Evolutionary conservation across 139 green algal species (phyloP).

Genomic region (Micractinium sp.): DNA sequence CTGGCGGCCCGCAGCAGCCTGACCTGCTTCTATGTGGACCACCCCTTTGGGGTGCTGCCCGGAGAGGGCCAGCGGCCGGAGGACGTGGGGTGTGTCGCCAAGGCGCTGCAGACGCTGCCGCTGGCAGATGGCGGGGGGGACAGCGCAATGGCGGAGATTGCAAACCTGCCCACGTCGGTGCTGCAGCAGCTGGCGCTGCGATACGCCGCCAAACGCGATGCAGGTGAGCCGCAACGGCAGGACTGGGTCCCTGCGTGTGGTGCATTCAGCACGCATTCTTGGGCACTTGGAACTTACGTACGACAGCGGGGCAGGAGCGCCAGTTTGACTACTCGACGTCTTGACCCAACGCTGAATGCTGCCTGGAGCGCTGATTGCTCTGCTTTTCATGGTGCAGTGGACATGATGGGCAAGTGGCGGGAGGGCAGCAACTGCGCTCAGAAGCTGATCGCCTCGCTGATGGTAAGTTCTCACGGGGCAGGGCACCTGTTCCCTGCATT

Average conservation of each 20-base stretch:
- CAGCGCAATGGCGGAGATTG: slow-evolving; percentile 14
- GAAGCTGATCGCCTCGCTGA: slow-evolving; percentile 50
- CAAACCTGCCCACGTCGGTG: neutral
- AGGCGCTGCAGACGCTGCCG: slow-evolving; percentile 40
- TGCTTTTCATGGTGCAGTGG: neutral
- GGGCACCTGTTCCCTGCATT: neutral
- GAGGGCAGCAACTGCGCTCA: slow-evolving; percentile 34
- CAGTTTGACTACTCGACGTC: too few relatives aligned
- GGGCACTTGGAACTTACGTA: too few relatives aligned
- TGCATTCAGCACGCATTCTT: too few relatives aligned
- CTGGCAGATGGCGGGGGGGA: neutral
- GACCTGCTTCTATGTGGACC: slow-evolving; percentile 76
- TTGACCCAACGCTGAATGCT: too few relatives aligned
- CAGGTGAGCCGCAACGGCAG: neutral
- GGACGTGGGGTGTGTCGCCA: slow-evolving; percentile 50
- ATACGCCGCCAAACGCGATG: slow-evolving; percentile 39
- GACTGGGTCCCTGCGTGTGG: too few relatives aligned
- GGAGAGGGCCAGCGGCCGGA: slow-evolving; percentile 36
- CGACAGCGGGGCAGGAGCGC: neutral
- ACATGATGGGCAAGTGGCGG: slow-evolving; percentile 47
- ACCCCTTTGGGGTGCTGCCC: slow-evolving; percentile 22
- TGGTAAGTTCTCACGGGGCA: neutral
- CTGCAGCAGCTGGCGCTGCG: slow-evolving; percentile 48
- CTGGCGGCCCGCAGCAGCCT: slow-evolving; percentile 37
- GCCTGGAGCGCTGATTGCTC: too few relatives aligned